Base-by-base conservation (phyloP, 768 basidiomycete genomes). In the Trametes sanguinea region DNA sequence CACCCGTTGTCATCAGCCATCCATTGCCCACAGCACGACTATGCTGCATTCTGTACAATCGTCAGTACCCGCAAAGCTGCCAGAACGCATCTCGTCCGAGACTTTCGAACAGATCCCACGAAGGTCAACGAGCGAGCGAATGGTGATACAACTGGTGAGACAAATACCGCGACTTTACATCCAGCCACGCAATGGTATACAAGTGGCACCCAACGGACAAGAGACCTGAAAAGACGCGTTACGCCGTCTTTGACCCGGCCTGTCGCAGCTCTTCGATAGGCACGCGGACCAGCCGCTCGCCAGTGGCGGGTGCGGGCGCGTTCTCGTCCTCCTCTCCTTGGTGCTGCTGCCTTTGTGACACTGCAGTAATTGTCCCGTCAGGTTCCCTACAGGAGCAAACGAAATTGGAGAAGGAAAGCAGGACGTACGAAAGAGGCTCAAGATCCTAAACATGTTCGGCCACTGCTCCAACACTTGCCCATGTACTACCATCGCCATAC, bases 371-470 rank as follows among this genome's bases (percentile, higher is more conserved):
- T 11, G 11, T 37, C 6, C 2, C 35, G 11, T 43, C 6, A 43
- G 42, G 14, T 43, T 5, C 14, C 14, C 6, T 43, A 5, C 7
- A 43, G 4, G 6, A 5, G 6, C 42, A 11, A 11, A 16, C 16
- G 10, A 13, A 43, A n/a, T n/a, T n/a, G n/a, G 42, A 16, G 14
- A 6, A 16, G 42, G 5, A 43, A 0, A n/a, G 13, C 42, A 22
- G 27, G n/a, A 62, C 87, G 68, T 67, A 92, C 90, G 68, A 71
- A 90, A 92, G 61, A 86, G 76, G 59, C 76, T 82, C 51, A 92
- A 76, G 54, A 90, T 90, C 65, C 85, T 82, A 68, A 92, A 92
- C 90, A 92, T 92, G 70, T 83, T 85, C 9, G 89, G 87, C 90
- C 89, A 92, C 63, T 91, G 89, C 60, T 85, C 85, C 29, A 90